A percentile compares a stretch with the other conserved stretches of the same genome.
These are phyloP conservation scores for Mycena galopus DNA, from an alignment of 768 basidiomycete species.

Conservation along the genomic window DNA sequence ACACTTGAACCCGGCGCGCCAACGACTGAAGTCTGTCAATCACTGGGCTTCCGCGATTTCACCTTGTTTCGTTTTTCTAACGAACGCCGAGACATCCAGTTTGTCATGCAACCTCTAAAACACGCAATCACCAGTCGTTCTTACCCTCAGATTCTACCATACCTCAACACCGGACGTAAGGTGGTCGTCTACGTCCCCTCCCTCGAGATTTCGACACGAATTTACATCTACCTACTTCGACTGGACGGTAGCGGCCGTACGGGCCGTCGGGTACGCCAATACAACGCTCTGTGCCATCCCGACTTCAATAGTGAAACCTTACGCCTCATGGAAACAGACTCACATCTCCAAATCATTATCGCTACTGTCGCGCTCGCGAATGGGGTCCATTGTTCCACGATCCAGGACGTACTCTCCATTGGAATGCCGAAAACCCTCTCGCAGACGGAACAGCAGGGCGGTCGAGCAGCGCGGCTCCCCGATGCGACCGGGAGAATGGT, in stretches of 20 bases:
- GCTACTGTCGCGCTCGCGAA: too few species aligned
- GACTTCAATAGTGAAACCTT: neutral
- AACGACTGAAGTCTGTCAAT: neutral
- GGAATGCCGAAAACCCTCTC: neutral
- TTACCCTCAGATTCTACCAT: neutral
- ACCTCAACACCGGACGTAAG: neutral
- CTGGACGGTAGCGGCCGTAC: neutral
- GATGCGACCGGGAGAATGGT: neutral
- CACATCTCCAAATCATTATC: too few species aligned
- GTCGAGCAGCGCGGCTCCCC: neutral
- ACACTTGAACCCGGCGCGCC: neutral
- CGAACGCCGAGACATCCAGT: neutral
- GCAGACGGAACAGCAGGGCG: neutral
- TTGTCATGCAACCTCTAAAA: neutral
- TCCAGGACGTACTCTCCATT: neutral
- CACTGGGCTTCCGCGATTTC: neutral
- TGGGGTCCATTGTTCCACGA: neutral
- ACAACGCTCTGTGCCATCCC: neutral
- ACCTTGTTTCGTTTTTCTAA: neutral
- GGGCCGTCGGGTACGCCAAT: neutral
- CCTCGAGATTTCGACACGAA: neutral
- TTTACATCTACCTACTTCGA: neutral
- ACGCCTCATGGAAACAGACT: too few species aligned
- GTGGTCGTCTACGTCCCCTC: neutral
- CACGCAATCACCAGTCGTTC: neutral